phyloP scores from a whole-genome alignment of 139 green algal genomes.

The Nannochloris sp. region DNA sequence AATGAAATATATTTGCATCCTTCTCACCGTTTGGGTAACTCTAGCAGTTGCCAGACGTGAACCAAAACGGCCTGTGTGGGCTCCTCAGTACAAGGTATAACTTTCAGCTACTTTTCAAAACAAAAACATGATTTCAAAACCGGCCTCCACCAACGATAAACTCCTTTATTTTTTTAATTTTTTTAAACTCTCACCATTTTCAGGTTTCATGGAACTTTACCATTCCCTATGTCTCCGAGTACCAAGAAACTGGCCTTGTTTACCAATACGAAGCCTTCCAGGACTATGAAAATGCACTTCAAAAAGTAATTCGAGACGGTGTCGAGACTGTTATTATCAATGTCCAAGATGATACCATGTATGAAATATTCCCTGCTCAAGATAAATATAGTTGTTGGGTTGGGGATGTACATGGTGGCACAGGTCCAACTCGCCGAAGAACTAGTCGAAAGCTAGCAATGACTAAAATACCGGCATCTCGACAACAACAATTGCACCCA shows the following conservation, averaged over 20 bases:
- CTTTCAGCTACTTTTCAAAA: not conserved
- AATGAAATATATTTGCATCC: too few species aligned
- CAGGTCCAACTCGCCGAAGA: slow-evolving; percentile 12
- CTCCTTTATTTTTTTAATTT: not conserved
- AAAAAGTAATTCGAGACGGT: slow-evolving; percentile 31
- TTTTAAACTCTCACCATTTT: not conserved
- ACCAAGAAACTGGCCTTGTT: slow-evolving; percentile 11
- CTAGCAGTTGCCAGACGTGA: too few species aligned
- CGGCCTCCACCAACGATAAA: not conserved
- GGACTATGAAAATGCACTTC: slow-evolving; percentile 23
- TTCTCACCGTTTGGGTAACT: too few species aligned
- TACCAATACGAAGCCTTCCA: slow-evolving; percentile 30
- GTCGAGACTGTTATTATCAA: slow-evolving; percentile 31
- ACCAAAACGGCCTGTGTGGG: slow-evolving; percentile 14
- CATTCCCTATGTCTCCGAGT: slow-evolving; percentile 19
- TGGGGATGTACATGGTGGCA: slow-evolving; percentile 6
- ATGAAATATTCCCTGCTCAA: slow-evolving; percentile 20
- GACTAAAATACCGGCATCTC: too few species aligned
- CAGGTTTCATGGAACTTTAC: slow-evolving; percentile 24
- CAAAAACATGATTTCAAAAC: not conserved
- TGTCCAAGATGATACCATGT: slow-evolving; percentile 7
- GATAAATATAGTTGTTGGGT: slow-evolving; percentile 19
- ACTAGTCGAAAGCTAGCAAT: too few species aligned
- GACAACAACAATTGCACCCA: not conserved
- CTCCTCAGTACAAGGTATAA: slow-evolving; percentile 11